Evolutionary conservation across 495 filamentous ascomycete species (phyloP), one percentile per base, ranked within the genome.

Genomic region (Aspergillus olivimuriae): DNA sequence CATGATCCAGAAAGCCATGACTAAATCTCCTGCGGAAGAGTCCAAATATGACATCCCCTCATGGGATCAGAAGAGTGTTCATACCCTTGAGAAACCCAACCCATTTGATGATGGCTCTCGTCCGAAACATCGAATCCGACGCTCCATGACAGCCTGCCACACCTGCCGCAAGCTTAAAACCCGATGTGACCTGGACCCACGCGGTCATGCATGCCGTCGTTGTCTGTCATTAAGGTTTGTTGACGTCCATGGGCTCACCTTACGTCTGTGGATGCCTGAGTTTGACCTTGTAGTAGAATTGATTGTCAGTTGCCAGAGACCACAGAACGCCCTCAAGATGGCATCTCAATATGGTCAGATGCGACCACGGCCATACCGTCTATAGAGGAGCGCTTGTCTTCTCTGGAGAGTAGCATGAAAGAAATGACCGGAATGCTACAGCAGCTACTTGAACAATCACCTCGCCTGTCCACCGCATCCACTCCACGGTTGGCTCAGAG

Each of bases 101-200:
- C 51, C 24, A 6, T 11, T 50, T 37, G 53, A 60, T 11, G 62
- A 65, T 10, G 33, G 42, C 40, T 18, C 43, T 15, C 56, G 63
- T n/a, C 61, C 63, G 3, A 55, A 62, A 41, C 61, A 60, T 8
- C 61, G 65, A 10, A 66, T 69, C 30, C 61, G 63, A 31, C 63
- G 65, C n/a, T 66, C 65, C 7, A 66, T 66, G 63, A 69, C 63
- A 11, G 65, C 65, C 9, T 69, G 65, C 51, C 58, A 69, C 52
- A 69, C 65, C 23, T 69, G 65, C 42, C 65, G 65, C 48, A 69
- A 69, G 56, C 56, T 69, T 43, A 69, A 69, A 44, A 69, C 65
- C 14, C 56, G 65, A 18, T 69, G 65, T 38, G 65, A 69, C 43
- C 37, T 66, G 16, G 63, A 66, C 48, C 63, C 65, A 4, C 59